Evolutionary conservation across 768 basidiomycete species (phyloP), one percentile per base, ranked within the genome.

Genomic region (Chalciporus chontae): DNA sequence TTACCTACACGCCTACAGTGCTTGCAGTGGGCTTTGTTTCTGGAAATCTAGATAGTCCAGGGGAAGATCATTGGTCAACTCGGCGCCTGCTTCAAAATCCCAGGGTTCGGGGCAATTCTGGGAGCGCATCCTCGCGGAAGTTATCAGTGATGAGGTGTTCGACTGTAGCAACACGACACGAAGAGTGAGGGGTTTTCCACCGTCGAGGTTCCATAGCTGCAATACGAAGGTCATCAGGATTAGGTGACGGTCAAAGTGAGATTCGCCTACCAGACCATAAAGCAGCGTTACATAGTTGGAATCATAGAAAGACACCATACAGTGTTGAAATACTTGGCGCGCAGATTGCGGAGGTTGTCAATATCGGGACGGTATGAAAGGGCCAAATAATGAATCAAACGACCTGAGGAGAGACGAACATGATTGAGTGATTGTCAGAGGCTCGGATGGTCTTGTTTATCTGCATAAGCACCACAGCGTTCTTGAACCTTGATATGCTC

Each of bases 401-500:
- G 62, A 64, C 2, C 61, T 62, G 13, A 41, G 13, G 2, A 26
- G n/a, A n/a, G n/a, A n/a, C n/a, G n/a, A n/a, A n/a, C n/a, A n/a
- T n/a, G n/a, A n/a, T n/a, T n/a, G n/a, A n/a, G n/a, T n/a, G n/a
- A n/a, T n/a, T n/a, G n/a, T n/a, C n/a, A n/a, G n/a, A n/a, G n/a
- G n/a, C n/a, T n/a, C n/a, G n/a, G n/a, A n/a, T n/a, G n/a, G n/a
- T n/a, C n/a, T n/a, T n/a, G 44, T 63, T 63, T 27, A 61, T 62
- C 24, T 63, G 61, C 18, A 63, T 59, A 23, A 64, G 61, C 40
- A 63, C 62, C 3, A 64, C 62, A 0, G 62, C 59, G 13, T 64
- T n/a, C n/a, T n/a, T n/a, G n/a, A n/a, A n/a, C 47, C 31, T 64
- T 64, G 54, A 63, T 53, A 7, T 38, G 54, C 5, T 63, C 62